Evolutionary conservation across 176 grass and related monocot genomes (phyloP).

Genomic region (Phoenix dactylifera): DNA sequence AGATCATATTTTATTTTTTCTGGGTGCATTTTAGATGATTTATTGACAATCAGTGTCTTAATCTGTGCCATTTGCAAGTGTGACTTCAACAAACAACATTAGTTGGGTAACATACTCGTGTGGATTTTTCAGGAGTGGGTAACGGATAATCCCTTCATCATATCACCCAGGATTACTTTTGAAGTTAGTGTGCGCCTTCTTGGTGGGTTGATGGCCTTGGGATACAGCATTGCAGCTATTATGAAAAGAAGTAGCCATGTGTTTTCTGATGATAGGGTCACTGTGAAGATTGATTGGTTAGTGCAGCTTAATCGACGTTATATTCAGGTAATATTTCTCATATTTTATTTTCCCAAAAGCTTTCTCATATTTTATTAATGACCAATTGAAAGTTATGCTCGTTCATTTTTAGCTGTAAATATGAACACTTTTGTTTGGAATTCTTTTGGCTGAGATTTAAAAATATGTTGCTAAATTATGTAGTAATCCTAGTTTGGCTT

Average conservation of each 20-base stretch:
- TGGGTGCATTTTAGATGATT: too few relatives aligned
- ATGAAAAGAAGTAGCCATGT: slow-evolving; percentile 79
- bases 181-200: slow-evolving; percentile 98
- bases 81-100: too few relatives aligned
- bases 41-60: too few relatives aligned
- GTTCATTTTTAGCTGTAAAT: too few relatives aligned
- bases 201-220: slow-evolving; percentile 94
- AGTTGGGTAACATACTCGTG: neutral
- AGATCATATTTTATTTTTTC: too few relatives aligned
- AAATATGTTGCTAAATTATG: too few relatives aligned
- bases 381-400: neutral
- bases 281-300: slow-evolving; percentile 94
- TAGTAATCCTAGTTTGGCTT: too few relatives aligned
- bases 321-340: slow-evolving; percentile 55
- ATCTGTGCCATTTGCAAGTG: too few relatives aligned
- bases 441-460: too few relatives aligned
- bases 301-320: slow-evolving; percentile 74
- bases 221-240: slow-evolving; percentile 94
- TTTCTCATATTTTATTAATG: too few relatives aligned
- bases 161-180: slow-evolving; percentile 98
- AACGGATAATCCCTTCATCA: slow-evolving; percentile 90
- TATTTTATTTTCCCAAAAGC: slow-evolving; percentile 6
- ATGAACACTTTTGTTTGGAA: too few relatives aligned
- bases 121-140: slow-evolving; percentile 69
- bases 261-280: slow-evolving; percentile 74